Base-by-base conservation (phyloP, 2,329 filamentous ascomycete genomes). In the Penicillium crustosum region DNA sequence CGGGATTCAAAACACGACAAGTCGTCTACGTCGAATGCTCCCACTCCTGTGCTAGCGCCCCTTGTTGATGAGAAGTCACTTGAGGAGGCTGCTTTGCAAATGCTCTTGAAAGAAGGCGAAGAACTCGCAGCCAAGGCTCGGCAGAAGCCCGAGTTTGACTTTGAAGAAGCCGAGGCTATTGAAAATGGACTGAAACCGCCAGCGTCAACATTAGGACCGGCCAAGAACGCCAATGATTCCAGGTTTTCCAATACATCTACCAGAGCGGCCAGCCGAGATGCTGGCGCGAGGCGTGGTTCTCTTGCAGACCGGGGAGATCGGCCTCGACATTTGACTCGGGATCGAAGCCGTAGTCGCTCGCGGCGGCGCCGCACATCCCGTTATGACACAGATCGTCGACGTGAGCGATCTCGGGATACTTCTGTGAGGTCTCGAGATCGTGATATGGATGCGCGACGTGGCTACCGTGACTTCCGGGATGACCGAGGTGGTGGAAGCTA, bases 71-170 rank as follows among this genome's bases (percentile, higher is more conserved):
- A 84, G 57, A 83, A 84, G 68, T 78, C 81, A 19, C 68, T 86
- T 45, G 83, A 85, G 64, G 79, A 82, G 60, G 76, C 81, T 38
- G 83, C 83, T 12, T 72, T 85, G 52, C 78, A 83, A 57, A 68
- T 81, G 59, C 74, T 86, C 12, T 65, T 85, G 23, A 79, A 77
- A 62, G 83, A 86, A 69, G 81, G 82, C 48, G 78, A 83, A 63
- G 78, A 82, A 61, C 75, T 82, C 60, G 80, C 81, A 9, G 81
- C 81, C 25, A 83, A 82, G 64, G 76, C 78, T 4, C 73, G 75
- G 38, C 75, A 78, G 59, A 78, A 80, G 55, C 79, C 79, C 6
- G 81, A 82, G 54, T 78, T 81, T 57, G 81, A 83, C 64, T 80
- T 73, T 62, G 81, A 78, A 66, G 73, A 78, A 66, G 77, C 73